Evolutionary conservation across 805 yeast species (phyloP).

Genomic region (Helenozyma rhizophorensis): DNA sequence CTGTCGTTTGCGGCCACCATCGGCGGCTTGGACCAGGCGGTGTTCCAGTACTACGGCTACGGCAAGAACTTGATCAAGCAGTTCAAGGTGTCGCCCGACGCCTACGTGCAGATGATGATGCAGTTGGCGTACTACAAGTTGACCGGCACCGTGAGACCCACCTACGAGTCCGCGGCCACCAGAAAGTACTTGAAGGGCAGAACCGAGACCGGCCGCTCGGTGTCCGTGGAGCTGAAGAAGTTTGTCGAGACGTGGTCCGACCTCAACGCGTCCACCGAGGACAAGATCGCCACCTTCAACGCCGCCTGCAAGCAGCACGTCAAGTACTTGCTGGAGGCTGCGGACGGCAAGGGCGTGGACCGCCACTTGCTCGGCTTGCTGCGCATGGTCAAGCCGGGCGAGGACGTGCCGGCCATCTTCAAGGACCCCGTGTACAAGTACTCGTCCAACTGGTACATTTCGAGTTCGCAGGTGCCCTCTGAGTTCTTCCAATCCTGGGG

Average conservation of each 20-base stretch:
- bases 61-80: constrained; percentile 85
- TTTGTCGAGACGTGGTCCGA: constrained; percentile 76
- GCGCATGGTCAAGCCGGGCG: constrained; percentile 58
- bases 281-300: constrained; percentile 64
- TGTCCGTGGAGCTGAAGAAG: constrained; percentile 61
- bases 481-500: constrained; percentile 86
- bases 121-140: constrained; percentile 87
- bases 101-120: constrained; percentile 83
- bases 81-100: constrained; percentile 88
- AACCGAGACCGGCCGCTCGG: constrained; percentile 90
- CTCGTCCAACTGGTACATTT: constrained; percentile 79
- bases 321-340: constrained; percentile 67
- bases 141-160: constrained; percentile 77
- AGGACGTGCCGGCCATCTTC: constrained; percentile 63
- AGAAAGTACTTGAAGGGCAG: constrained; percentile 85
- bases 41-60: constrained; percentile 75
- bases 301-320: constrained; percentile 74
- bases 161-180: constrained; percentile 95
- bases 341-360: constrained; percentile 85
- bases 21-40: constrained; percentile 65
- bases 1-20: constrained; percentile 53
- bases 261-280: constrained; percentile 43
- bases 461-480: constrained; percentile 86
- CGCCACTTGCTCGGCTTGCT: constrained; percentile 90
- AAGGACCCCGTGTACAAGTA: constrained; percentile 71